phyloP scores from a whole-genome alignment of 176 grass and related monocot species.

The Saccharum officinarum region DNA sequence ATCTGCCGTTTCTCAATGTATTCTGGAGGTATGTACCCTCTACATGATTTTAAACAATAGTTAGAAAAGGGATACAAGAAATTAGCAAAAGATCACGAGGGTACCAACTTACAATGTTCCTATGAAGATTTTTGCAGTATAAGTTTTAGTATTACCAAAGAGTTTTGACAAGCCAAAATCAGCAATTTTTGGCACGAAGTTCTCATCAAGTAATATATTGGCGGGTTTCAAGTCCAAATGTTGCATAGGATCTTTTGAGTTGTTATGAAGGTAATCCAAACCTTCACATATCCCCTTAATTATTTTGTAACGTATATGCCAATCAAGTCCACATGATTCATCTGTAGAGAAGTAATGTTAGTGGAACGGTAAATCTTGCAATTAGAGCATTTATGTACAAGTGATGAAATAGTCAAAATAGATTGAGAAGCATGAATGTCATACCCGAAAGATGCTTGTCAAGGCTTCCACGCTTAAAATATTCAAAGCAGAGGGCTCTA shows the following conservation, averaged over 20 bases:
- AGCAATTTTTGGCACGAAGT: neutral
- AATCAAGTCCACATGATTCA: neutral
- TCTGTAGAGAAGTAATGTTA: neutral
- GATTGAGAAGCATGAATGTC: neutral
- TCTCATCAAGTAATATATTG: neutral
- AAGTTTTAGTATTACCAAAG: neutral
- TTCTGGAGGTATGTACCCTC: neutral
- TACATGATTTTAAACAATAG: neutral
- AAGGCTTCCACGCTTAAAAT: neutral
- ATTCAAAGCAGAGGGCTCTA: constrained; percentile 7
- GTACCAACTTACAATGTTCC: neutral
- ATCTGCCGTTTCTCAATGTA: neutral
- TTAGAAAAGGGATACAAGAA: neutral
- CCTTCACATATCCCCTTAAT: neutral
- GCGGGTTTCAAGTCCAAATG: neutral
- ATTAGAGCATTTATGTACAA: too few species aligned
- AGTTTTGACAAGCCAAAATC: neutral
- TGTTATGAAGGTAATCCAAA: neutral
- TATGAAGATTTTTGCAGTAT: neutral
- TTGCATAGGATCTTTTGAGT: neutral
- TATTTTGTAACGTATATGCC: neutral
- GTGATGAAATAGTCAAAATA: neutral
- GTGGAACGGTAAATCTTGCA: too few species aligned
- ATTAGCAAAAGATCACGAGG: neutral
- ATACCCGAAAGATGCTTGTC: neutral